phyloP scores from a whole-genome alignment of 176 grass and related monocot species.

The Musa itinerans region DNA sequence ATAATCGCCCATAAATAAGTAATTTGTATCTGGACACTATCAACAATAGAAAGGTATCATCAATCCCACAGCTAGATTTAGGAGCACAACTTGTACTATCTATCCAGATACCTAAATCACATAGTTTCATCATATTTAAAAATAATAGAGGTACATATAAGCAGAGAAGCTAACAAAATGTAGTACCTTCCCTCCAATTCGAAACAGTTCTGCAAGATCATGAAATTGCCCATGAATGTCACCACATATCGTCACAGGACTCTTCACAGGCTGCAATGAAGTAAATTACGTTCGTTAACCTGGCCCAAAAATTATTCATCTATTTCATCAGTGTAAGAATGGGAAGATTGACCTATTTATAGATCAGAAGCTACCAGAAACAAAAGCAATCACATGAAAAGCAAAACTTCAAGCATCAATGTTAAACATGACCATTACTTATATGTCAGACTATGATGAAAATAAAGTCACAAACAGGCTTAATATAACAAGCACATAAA shows the following conservation, averaged over 20 bases:
- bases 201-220: constrained; percentile 90
- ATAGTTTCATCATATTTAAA: background rate
- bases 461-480: too few species aligned
- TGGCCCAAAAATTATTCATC: background rate
- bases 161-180: background rate
- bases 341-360: background rate
- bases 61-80: background rate
- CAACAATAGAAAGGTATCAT: constrained; percentile 17
- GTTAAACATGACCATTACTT: too few species aligned
- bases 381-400: too few species aligned
- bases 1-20: constrained; percentile 99
- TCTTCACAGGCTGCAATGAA: constrained; percentile 77
- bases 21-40: constrained; percentile 98
- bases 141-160: background rate
- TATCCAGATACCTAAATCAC: background rate
- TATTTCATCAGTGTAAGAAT: background rate
- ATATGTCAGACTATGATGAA: too few species aligned
- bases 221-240: constrained; percentile 99
- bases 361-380: too few species aligned
- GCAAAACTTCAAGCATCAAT: too few species aligned
- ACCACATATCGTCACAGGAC: constrained; percentile 94
- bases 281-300: background rate
- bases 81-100: too few species aligned
- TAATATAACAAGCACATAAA: too few species aligned
- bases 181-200: constrained; percentile 88